Base-by-base conservation (phyloP, 116 monocot species). In the Phalaenopsis hybrid region DNA sequence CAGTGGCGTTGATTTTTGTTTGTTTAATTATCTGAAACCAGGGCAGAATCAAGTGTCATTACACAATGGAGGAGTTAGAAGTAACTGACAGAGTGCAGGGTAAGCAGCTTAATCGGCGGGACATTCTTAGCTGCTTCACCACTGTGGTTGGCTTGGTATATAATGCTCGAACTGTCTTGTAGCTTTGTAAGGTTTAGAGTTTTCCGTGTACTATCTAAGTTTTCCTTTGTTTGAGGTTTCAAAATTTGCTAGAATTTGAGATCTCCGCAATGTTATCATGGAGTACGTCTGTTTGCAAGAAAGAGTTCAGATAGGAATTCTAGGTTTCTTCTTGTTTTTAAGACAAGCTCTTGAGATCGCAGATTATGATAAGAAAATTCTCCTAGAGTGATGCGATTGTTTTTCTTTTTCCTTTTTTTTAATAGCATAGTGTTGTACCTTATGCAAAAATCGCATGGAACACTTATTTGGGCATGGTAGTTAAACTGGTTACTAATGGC, bases 91-190 rank as follows among this genome's bases (percentile, higher is more conserved):
- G 61, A 51, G 28, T 11, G 31, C 61, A 49, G 46, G 34, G 16
- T 15, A 78, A 44, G 74, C 80, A 41, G 69, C 20, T 87, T 23
- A 83, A 76, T 67, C 68, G 90, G 45, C 83, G 88, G 67, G 84
- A 90, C 80, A 33, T 86, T 34, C 55, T 90, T 34, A 79, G 67
- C 49, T 82, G 79, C 70, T 70, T 80, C 6, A 84, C 80, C 15
- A 28, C 88, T 31, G 67, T 81, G 18, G 44, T 84, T 48, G 84
- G 72, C 15, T 55, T 82, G 88, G 90, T 90, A 82, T 46, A 78
- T 75, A 48, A 11, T 16, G 44, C 73, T 44, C 41, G 17, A 70
- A 78, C 25, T 6, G 41, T 8, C 4, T 4, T 44, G 5, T 44
- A 48, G 6, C 6, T 5, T 8, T 48, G 48, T 61, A 63, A 16